These are phyloP conservation scores for Capronia epimyces DNA, from an alignment of 2,329 filamentous ascomycete genomes.

Conservation along the genomic window DNA sequence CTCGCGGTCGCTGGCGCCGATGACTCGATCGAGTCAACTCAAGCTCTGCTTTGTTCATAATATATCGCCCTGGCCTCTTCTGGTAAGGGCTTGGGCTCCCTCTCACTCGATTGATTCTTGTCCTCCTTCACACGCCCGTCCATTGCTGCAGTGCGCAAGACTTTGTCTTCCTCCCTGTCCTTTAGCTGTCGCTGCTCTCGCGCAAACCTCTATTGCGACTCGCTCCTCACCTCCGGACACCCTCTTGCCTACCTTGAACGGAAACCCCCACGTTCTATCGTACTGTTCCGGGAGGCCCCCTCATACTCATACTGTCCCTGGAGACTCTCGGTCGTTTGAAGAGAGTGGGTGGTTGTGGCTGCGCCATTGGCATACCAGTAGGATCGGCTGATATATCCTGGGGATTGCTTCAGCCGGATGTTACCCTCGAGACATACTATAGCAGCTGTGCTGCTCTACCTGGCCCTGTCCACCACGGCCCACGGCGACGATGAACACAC, in stretches of 20 bases:
- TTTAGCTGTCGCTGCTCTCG: background rate
- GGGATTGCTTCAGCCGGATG: constrained; percentile 17
- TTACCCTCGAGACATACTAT: constrained; percentile 12
- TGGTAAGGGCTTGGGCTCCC: too few species aligned
- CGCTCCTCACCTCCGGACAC: background rate
- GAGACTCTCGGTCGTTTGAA: background rate
- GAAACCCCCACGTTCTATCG: too few species aligned
- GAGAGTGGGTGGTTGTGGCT: background rate
- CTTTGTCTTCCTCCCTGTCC: background rate
- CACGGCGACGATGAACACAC: constrained; percentile 24
- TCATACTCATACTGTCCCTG: background rate
- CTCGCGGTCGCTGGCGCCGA: background rate
- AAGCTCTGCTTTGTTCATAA: background rate
- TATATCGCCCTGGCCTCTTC: background rate
- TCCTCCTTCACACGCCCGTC: background rate
- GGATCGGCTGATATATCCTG: constrained; percentile 2
- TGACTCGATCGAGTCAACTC: background rate
- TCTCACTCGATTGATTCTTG: too few species aligned
- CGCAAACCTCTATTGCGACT: background rate
- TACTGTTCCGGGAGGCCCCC: too few species aligned
- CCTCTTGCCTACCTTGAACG: too few species aligned
- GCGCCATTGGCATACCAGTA: constrained; percentile 7
- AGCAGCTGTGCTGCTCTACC: constrained; percentile 27
- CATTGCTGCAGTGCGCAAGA: background rate
- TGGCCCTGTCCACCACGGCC: constrained; percentile 16